Conservation (phyloP, 2,329 filamentous ascomycete species). For the Talaromyces sp. region DNA sequence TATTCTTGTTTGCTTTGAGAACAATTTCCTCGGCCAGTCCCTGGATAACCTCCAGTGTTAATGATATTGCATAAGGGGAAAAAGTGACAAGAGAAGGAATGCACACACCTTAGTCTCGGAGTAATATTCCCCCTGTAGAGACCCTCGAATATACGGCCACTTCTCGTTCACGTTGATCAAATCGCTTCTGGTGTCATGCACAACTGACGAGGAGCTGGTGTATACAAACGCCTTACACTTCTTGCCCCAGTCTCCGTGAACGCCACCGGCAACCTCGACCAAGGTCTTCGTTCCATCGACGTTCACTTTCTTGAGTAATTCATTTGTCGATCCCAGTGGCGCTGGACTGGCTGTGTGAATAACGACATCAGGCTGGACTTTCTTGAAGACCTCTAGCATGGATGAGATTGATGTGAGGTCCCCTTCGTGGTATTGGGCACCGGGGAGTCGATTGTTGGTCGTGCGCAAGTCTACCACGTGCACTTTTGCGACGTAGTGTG, state of each 20-base stretch:
- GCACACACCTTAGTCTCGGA: slow-evolving; percentile 73
- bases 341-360: slow-evolving; percentile 82
- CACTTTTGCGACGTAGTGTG: slow-evolving; percentile 47
- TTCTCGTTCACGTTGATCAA: slow-evolving; percentile 80
- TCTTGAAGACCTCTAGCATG: slow-evolving; percentile 59
- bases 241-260: slow-evolving; percentile 57
- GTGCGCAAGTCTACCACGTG: slow-evolving; percentile 69
- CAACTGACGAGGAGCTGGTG: slow-evolving; percentile 81
- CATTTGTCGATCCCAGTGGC: slow-evolving; percentile 47
- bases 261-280: slow-evolving; percentile 61
- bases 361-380: slow-evolving; percentile 71
- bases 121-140: slow-evolving; percentile 72
- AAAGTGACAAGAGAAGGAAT: background rate
- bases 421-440: slow-evolving; percentile 65
- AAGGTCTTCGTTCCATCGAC: slow-evolving; percentile 78
- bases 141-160: slow-evolving; percentile 69
- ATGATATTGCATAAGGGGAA: background rate
- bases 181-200: slow-evolving; percentile 75
- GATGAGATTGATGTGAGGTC: slow-evolving; percentile 66
- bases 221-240: slow-evolving; percentile 71
- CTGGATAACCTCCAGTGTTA: slow-evolving; percentile 29
- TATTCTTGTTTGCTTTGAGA: slow-evolving; percentile 64
- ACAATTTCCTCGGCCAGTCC: slow-evolving; percentile 77
- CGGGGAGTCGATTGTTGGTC: slow-evolving; percentile 59
- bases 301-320: slow-evolving; percentile 74